Percentiles rank a stretch among this genome's conserved stretches.
phyloP scores from a whole-genome alignment of 2,329 filamentous ascomycete species.

The Penicillium sp. region DNA sequence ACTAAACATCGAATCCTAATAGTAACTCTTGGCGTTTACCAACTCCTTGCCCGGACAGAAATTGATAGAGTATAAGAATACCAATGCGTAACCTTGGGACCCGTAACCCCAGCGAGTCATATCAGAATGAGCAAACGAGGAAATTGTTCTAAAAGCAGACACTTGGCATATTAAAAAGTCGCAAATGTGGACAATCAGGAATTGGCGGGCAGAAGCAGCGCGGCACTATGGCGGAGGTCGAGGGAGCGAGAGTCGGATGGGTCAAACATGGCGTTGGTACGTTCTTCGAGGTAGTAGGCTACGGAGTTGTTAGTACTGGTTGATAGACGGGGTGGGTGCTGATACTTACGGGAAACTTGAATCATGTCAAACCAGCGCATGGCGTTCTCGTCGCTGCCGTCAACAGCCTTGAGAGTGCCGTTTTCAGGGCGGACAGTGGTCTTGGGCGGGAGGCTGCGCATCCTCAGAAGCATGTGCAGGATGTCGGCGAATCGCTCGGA shows the following conservation, averaged over 20 bases:
- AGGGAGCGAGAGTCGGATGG: slow-evolving; percentile 40
- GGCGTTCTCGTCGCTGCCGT: slow-evolving; percentile 38
- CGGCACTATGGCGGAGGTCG: slow-evolving; percentile 39
- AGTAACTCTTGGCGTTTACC: too few relatives aligned
- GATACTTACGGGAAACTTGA: slow-evolving; percentile 37
- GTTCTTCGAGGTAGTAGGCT: slow-evolving; percentile 40
- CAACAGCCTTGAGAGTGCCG: slow-evolving; percentile 37
- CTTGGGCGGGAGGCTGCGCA: slow-evolving; percentile 49
- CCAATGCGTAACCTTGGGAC: not conserved
- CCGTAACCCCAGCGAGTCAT: not conserved
- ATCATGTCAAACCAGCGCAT: slow-evolving; percentile 42
- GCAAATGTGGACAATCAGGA: not conserved
- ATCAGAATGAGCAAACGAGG: not conserved
- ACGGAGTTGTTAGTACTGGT: slow-evolving; percentile 3
- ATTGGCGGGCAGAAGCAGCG: slow-evolving; percentile 28
- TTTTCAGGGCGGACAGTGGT: slow-evolving; percentile 36
- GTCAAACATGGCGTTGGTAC: slow-evolving; percentile 37
- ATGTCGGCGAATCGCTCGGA: slow-evolving; percentile 57
- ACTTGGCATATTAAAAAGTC: not conserved
- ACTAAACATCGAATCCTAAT: not conserved
- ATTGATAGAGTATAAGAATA: not conserved
- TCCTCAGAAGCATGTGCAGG: slow-evolving; percentile 54
- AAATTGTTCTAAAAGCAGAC: not conserved
- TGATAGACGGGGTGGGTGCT: not conserved
- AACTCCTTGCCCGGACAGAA: too few relatives aligned